Conservation (phyloP, 2,329 filamentous ascomycete genomes). For the Pestalotiopsis sp. region DNA sequence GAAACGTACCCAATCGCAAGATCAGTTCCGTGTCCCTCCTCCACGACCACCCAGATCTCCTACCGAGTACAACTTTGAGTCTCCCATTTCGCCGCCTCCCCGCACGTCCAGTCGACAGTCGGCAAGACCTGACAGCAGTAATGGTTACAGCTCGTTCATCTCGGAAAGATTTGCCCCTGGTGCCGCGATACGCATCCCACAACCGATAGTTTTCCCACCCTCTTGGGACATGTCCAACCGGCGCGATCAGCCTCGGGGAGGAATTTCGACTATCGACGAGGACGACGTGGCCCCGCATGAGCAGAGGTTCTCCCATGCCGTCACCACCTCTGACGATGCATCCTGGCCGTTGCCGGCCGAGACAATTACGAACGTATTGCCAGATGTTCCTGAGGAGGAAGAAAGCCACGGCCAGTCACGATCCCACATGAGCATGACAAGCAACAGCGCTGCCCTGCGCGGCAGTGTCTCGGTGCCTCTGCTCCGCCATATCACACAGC, state of each 20-base stretch:
- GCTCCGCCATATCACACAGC: constrained; percentile 44
- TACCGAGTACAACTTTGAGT: constrained; percentile 33
- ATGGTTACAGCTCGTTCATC: not conserved
- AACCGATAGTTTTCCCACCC: constrained; percentile 16
- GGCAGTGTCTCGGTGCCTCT: constrained; percentile 57
- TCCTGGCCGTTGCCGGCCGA: constrained; percentile 45
- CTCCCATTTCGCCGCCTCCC: constrained; percentile 47
- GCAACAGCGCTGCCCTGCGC: constrained; percentile 52
- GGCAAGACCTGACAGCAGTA: constrained; percentile 27
- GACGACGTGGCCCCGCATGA: not conserved
- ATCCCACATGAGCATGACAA: constrained; percentile 45
- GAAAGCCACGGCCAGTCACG: constrained; percentile 43
- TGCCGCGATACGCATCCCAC: constrained; percentile 8
- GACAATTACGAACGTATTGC: constrained; percentile 39
- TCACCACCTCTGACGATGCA: constrained; percentile 42
- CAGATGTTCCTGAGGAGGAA: constrained; percentile 65
- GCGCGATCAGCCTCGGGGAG: constrained; percentile 23
- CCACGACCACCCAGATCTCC: constrained; percentile 53
- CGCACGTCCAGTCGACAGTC: constrained; percentile 57
- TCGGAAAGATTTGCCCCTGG: constrained; percentile 7
- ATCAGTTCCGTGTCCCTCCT: constrained; percentile 47
- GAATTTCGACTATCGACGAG: not conserved
- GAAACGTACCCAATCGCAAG: constrained; percentile 48
- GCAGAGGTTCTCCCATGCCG: constrained; percentile 35
- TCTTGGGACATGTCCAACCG: constrained; percentile 22